Percentiles rank a stretch among this genome's conserved stretches.
These are phyloP conservation scores for Termitomyces sp. DNA, from an alignment of 1,284 basidiomycete species.

Conservation along the genomic window DNA sequence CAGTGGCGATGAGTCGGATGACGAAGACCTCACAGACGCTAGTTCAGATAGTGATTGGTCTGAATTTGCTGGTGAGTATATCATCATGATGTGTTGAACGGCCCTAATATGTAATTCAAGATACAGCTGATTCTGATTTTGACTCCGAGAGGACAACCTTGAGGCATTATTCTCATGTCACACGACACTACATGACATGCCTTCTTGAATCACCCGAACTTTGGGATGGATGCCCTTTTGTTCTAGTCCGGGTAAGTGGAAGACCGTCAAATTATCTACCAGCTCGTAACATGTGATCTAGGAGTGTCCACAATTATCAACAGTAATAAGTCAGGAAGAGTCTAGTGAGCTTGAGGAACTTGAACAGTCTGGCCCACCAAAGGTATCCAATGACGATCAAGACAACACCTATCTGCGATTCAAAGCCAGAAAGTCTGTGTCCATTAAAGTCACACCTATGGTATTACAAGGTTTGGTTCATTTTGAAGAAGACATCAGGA, in stretches of 20 bases:
- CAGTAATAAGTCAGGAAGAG: constrained; percentile 1
- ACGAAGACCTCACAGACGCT: constrained; percentile 57
- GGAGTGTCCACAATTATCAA: constrained; percentile 15
- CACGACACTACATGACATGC: constrained; percentile 33
- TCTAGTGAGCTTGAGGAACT: constrained; percentile 15
- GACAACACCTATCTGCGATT: constrained; percentile 32
- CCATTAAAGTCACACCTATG: constrained; percentile 43
- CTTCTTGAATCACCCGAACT: constrained; percentile 22
- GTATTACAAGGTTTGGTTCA: constrained; percentile 31
- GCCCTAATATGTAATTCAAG: not conserved
- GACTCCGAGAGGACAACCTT: constrained; percentile 27
- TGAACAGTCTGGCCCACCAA: not conserved
- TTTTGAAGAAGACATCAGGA: constrained; percentile 40
- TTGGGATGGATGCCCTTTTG: constrained; percentile 35
- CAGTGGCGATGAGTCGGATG: constrained; percentile 73
- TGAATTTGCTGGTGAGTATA: constrained; percentile 30
- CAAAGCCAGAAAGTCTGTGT: constrained; percentile 29
- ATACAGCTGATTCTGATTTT: constrained; percentile 7
- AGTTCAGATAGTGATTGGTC: constrained; percentile 54
- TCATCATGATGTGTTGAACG: not conserved
- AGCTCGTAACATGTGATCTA: not conserved
- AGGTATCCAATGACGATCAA: constrained; percentile 6
- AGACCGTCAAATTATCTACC: not conserved
- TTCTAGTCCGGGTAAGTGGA: constrained; percentile 27
- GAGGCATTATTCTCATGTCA: constrained; percentile 35